phyloP scores from a whole-genome alignment of 1,139 yeast species.

The Scheffersomyces segobiensis region DNA sequence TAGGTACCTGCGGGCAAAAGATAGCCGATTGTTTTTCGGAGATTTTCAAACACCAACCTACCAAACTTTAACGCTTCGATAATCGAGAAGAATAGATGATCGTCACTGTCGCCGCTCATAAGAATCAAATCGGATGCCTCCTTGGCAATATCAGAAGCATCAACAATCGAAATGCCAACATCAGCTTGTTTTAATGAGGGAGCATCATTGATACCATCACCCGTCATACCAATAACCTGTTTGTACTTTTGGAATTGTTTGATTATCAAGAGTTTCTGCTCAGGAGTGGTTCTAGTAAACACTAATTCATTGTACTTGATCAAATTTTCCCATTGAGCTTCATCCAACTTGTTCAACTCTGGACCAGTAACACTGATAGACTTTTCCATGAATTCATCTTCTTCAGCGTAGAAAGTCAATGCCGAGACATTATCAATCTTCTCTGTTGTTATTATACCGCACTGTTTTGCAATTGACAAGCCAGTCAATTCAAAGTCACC shows the following conservation, averaged over 20 bases:
- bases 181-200: constrained; percentile 54
- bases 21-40: constrained; percentile 51
- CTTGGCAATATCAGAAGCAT: constrained; percentile 58
- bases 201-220: constrained; percentile 57
- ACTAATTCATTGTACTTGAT: constrained; percentile 44
- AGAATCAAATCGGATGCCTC: constrained; percentile 56
- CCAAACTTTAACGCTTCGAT: constrained; percentile 50
- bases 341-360: constrained; percentile 35
- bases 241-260: constrained; percentile 47
- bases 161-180: constrained; percentile 52
- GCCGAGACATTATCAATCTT: constrained; percentile 25
- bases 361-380: constrained; percentile 42
- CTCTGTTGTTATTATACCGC: constrained; percentile 40
- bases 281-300: constrained; percentile 56
- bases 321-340: constrained; percentile 43
- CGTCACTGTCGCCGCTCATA: constrained; percentile 27
- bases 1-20: constrained; percentile 56
- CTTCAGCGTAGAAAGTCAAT: constrained; percentile 12
- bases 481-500: constrained; percentile 59
- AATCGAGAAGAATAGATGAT: constrained; percentile 39
- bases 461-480: constrained; percentile 47
- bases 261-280: constrained; percentile 51
- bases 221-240: constrained; percentile 52
- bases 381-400: constrained; percentile 13
- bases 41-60: constrained; percentile 52